A percentile compares a stretch with the other conserved stretches of the same genome.
phyloP scores from a whole-genome alignment of 2,329 filamentous ascomycete genomes.

The Thielaviopsis populi region DNA sequence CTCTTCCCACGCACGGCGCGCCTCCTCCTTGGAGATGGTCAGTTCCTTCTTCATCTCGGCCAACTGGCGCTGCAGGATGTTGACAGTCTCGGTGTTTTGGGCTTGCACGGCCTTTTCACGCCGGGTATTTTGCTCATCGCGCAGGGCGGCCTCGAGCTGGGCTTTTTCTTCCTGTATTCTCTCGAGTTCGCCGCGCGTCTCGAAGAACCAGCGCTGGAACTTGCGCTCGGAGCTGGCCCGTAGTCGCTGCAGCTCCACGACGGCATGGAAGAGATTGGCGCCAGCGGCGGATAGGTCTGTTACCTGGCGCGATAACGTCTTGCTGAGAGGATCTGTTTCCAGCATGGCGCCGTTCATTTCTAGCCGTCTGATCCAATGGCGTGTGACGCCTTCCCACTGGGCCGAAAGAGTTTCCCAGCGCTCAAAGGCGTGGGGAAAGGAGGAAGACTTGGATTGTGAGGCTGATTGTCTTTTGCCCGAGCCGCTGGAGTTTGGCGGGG shows the following conservation, averaged over 20 bases:
- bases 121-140: constrained; percentile 56
- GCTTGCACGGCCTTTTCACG: constrained; percentile 39
- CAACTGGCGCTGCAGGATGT: constrained; percentile 54
- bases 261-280: constrained; percentile 92
- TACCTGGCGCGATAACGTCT: constrained; percentile 84
- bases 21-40: constrained; percentile 89
- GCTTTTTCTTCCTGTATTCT: constrained; percentile 67
- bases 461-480: constrained; percentile 19
- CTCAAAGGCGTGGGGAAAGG: constrained; percentile 93
- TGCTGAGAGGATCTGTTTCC: constrained; percentile 63
- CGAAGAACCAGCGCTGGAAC: constrained; percentile 97
- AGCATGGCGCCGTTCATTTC: constrained; percentile 83
- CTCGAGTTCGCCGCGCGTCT: constrained; percentile 79
- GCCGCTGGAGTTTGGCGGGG: constrained; percentile 17
- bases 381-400: constrained; percentile 94
- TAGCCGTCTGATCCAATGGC: constrained; percentile 88
- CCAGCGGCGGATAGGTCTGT: constrained; percentile 94
- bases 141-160: constrained; percentile 60
- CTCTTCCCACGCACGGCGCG: constrained; percentile 91
- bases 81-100: constrained; percentile 17
- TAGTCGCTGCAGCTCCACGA: constrained; percentile 86
- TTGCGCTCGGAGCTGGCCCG: constrained; percentile 92
- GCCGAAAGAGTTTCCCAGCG: constrained; percentile 94
- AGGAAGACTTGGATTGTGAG: constrained; percentile 40
- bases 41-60: constrained; percentile 85